Conservation (phyloP, 2,329 filamentous ascomycete species). For the Phaeosphaeria sp. region DNA sequence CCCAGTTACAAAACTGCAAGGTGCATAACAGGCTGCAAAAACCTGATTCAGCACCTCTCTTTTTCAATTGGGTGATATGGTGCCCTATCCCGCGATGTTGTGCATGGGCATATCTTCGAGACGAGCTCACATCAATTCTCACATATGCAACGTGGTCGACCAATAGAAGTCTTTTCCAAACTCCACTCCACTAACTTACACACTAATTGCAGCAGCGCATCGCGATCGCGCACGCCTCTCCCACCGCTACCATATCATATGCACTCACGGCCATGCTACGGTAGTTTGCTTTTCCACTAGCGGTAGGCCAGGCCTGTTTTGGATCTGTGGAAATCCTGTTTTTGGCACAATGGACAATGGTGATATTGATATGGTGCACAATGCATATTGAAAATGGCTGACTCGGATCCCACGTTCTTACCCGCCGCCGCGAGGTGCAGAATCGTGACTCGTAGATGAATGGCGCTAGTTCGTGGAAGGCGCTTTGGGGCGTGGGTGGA, state of each 20-base stretch:
- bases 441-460: too few species aligned
- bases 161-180: neutral
- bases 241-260: neutral
- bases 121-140: neutral
- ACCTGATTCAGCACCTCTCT: neutral
- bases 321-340: neutral
- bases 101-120: neutral
- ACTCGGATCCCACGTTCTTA: too few species aligned
- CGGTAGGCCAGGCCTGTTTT: neutral
- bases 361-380: neutral
- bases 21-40: neutral
- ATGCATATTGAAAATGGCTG: too few species aligned
- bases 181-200: neutral
- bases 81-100: neutral
- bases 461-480: neutral
- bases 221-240: neutral
- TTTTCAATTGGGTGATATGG: neutral
- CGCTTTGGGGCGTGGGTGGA: neutral
- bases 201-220: neutral
- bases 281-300: neutral
- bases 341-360: neutral
- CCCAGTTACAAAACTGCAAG: too few species aligned
- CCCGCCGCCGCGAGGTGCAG: too few species aligned
- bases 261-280: neutral
- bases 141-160: neutral